Conservation (phyloP, 352 stramenopile species). For the Phytophthora tentaculata region DNA sequence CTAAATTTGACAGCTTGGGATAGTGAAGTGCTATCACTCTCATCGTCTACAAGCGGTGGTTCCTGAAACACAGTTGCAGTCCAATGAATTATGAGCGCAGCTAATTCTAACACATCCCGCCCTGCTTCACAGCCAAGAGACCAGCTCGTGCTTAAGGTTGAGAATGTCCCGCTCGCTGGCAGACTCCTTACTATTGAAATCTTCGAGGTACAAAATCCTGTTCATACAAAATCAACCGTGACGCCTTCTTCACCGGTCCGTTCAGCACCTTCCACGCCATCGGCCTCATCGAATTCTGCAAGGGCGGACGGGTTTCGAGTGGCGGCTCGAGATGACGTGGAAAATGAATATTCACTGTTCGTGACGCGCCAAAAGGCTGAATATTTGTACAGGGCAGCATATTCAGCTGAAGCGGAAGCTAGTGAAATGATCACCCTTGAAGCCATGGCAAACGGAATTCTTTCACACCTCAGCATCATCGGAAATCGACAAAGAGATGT, state of each 20-base stretch:
- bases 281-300: constrained; percentile 1
- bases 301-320: constrained; percentile 48
- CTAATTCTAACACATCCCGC: not conserved
- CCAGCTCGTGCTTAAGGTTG: constrained; percentile 44
- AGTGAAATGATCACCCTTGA: constrained; percentile 23
- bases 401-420: constrained; percentile 12
- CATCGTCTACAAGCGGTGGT: too few species aligned
- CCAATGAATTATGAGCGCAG: constrained; percentile 30
- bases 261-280: constrained; percentile 12
- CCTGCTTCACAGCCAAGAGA: constrained; percentile 27
- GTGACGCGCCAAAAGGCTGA: constrained; percentile 53
- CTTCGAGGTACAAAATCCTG: constrained; percentile 37
- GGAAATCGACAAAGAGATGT: constrained; percentile 71
- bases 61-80: too few species aligned
- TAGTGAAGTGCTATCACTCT: too few species aligned
- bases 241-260: constrained; percentile 16
- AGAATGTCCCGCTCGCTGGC: constrained; percentile 40
- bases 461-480: constrained; percentile 67
- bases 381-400: constrained; percentile 42
- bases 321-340: constrained; percentile 63
- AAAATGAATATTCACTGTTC: constrained; percentile 73
- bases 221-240: constrained; percentile 3
- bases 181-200: constrained; percentile 46
- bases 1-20: too few species aligned
- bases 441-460: constrained; percentile 52